phyloP scores from a whole-genome alignment of 2,329 filamentous ascomycete species.

The Graphiopsis chlorocephala region DNA sequence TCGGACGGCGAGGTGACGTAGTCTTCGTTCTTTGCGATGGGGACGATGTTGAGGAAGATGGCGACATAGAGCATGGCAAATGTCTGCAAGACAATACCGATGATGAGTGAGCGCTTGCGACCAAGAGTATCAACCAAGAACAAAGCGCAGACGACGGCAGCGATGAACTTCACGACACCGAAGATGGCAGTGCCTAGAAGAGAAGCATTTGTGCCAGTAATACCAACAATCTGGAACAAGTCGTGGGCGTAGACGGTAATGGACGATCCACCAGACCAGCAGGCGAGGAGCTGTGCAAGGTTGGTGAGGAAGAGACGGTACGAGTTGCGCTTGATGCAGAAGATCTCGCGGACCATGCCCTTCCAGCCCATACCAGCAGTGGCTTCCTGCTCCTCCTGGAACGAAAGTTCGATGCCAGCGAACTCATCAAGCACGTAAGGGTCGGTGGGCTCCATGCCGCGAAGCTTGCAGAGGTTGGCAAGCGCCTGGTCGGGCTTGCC shows the following conservation, averaged over 20 bases:
- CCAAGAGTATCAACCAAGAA: conserved; percentile 77
- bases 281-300: conserved; percentile 66
- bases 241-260: conserved; percentile 75
- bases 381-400: conserved; percentile 68
- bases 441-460: conserved; percentile 64
- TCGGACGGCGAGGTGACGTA: conserved; percentile 49
- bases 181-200: conserved; percentile 72
- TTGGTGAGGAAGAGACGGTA: conserved; percentile 67
- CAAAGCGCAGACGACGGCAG: conserved; percentile 66
- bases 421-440: conserved; percentile 50
- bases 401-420: conserved; percentile 58
- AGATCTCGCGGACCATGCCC: conserved; percentile 66
- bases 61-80: conserved; percentile 52
- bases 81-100: conserved; percentile 49
- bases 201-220: conserved; percentile 63
- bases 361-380: conserved; percentile 60
- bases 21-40: conserved; percentile 50
- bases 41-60: conserved; percentile 52
- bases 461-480: conserved; percentile 54
- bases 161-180: conserved; percentile 68
- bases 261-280: conserved; percentile 69
- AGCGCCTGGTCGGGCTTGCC: conserved; percentile 65
- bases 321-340: conserved; percentile 64
- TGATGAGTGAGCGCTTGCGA: conserved; percentile 56
- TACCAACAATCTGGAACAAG: conserved; percentile 68